Conservation (phyloP, 768 basidiomycete species). For the Boletales sp. region DNA sequence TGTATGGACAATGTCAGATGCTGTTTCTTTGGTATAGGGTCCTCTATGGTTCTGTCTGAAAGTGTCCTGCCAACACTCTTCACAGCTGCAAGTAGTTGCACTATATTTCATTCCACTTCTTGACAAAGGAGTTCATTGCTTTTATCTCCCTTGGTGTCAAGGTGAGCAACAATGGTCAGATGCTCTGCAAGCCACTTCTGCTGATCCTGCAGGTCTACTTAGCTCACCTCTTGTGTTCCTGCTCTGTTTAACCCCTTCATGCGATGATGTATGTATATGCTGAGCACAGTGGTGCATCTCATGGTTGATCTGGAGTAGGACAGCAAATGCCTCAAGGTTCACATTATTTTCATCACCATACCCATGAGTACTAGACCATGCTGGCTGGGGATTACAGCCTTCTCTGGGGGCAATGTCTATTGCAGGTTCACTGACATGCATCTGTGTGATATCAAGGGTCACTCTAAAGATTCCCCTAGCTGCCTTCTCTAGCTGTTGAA, state of each 20-base stretch:
- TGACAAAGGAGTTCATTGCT: not conserved
- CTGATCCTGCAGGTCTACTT: not conserved
- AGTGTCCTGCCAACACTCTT: not conserved
- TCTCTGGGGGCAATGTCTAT: no score
- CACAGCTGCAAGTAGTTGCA: not conserved
- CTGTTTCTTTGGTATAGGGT: not conserved
- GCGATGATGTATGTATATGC: not conserved
- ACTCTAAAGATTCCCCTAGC: no score
- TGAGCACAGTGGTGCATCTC: not conserved
- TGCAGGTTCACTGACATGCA: no score
- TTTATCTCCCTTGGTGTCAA: not conserved
- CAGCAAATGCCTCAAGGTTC: no score
- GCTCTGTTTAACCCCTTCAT: not conserved
- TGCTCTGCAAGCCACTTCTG: not conserved
- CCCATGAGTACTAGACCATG: no score
- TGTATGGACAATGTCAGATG: not conserved
- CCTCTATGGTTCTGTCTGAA: not conserved
- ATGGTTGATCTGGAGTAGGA: not conserved
- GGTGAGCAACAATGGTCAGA: not conserved
- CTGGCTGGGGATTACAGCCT: no score
- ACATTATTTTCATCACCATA: no score
- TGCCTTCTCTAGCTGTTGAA: no score
- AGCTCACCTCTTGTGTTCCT: not conserved
- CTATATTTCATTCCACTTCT: not conserved
- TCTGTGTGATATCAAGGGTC: no score